phyloP scores from a whole-genome alignment of 345 rosid genomes.

The Gossypium ekmanianum region DNA sequence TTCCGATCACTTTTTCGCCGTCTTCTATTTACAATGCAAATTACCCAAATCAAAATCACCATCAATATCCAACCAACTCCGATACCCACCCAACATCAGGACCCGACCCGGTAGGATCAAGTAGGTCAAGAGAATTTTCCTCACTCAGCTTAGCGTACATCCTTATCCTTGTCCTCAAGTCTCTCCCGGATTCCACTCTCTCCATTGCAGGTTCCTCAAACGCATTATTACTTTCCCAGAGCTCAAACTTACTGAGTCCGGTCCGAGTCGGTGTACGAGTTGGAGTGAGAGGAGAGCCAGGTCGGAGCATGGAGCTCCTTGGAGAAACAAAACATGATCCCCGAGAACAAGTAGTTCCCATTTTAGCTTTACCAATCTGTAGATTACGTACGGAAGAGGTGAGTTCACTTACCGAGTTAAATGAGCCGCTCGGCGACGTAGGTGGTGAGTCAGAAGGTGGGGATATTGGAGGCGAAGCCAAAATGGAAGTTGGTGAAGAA shows the following conservation, averaged over 20 bases:
- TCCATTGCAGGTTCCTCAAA: slow-evolving; percentile 53
- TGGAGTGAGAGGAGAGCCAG: slow-evolving; percentile 32
- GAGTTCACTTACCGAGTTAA: slow-evolving; percentile 29
- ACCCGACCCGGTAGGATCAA: slow-evolving; percentile 22
- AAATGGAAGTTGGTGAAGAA: slow-evolving; percentile 49
- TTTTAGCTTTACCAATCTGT: slow-evolving; percentile 30
- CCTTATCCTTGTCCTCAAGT: slow-evolving; percentile 43
- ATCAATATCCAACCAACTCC: slow-evolving; percentile 38
- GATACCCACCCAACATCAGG: slow-evolving; percentile 48
- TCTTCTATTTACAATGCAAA: slow-evolving; percentile 28
- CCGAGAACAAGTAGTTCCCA: slow-evolving; percentile 29
- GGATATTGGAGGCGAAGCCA: slow-evolving; percentile 38
- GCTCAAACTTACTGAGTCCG: slow-evolving; percentile 16
- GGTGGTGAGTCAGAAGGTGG: slow-evolving; percentile 57
- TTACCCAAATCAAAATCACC: not conserved
- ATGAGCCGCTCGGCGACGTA: slow-evolving; percentile 37
- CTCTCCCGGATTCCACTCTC: slow-evolving; percentile 68
- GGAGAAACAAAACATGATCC: slow-evolving; percentile 36
- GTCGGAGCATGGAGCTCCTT: slow-evolving; percentile 30
- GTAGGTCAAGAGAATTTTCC: slow-evolving; percentile 43
- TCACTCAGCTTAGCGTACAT: slow-evolving; percentile 49
- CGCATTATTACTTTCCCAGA: slow-evolving; percentile 30
- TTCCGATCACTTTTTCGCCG: slow-evolving; percentile 19
- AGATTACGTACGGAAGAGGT: slow-evolving; percentile 38
- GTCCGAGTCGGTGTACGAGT: slow-evolving; percentile 19